phyloP scores from a whole-genome alignment of 1,284 basidiomycete species.

The Boletus semigastroideus region DNA sequence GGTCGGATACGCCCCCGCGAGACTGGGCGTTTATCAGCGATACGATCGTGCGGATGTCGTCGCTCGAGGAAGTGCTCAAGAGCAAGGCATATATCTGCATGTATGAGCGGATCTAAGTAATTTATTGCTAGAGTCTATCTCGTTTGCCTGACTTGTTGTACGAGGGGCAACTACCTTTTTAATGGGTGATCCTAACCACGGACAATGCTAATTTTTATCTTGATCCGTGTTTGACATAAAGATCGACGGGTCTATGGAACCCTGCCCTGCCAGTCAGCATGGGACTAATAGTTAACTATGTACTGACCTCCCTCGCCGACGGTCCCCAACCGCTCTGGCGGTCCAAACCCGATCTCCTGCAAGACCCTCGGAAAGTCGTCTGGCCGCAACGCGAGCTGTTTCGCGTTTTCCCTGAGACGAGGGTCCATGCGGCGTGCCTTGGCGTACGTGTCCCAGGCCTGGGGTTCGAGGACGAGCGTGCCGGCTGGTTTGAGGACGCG shows the following conservation, averaged over 20 bases:
- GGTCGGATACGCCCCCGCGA: slow-evolving; percentile 36
- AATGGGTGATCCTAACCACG: too few species aligned
- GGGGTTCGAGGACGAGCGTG: slow-evolving; percentile 71
- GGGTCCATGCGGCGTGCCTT: slow-evolving; percentile 69
- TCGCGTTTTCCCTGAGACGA: slow-evolving; percentile 58
- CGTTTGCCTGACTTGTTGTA: too few species aligned
- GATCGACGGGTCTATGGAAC: slow-evolving; percentile 48
- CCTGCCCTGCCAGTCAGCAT: slow-evolving; percentile 33
- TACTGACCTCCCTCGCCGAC: slow-evolving; percentile 57
- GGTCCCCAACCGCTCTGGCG: slow-evolving; percentile 48
- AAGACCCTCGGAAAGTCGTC: slow-evolving; percentile 58
- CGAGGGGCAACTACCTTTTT: too few species aligned
- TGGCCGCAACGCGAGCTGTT: slow-evolving; percentile 55
- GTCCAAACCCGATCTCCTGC: slow-evolving; percentile 59
- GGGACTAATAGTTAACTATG: slow-evolving; percentile 15
- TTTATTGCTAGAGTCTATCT: slow-evolving; percentile 8
- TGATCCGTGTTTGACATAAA: slow-evolving; percentile 38
- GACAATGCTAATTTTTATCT: too few species aligned
- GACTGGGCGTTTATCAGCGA: slow-evolving; percentile 93
- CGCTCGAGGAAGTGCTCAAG: slow-evolving; percentile 84
- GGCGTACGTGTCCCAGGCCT: slow-evolving; percentile 75
- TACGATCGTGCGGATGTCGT: slow-evolving; percentile 75
- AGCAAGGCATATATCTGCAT: slow-evolving; percentile 91
- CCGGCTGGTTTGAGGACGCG: slow-evolving; percentile 57
- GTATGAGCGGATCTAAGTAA: slow-evolving; percentile 65